These are phyloP conservation scores for Retiboletus flavoniger DNA, from an alignment of 1,284 basidiomycete genomes.

Conservation along the genomic window DNA sequence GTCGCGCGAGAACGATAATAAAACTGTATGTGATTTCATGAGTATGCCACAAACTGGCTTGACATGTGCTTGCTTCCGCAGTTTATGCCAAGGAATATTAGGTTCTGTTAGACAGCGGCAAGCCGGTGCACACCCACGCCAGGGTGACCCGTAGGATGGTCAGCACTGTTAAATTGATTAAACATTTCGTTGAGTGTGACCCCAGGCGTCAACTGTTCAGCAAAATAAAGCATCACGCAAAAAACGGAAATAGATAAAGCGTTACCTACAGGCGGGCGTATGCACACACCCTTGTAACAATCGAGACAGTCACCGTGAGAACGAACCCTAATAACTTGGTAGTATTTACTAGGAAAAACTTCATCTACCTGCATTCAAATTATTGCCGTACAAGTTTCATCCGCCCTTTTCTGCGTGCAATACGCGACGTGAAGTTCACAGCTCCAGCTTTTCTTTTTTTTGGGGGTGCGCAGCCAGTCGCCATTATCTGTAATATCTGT, in stretches of 20 bases:
- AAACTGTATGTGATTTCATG: not conserved
- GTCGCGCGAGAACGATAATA: not conserved
- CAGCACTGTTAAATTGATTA: not conserved
- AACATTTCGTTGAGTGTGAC: constrained; percentile 9
- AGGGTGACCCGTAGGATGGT: not conserved
- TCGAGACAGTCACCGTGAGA: constrained; percentile 14
- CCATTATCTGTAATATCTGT: constrained; percentile 4
- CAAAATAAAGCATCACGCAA: not conserved
- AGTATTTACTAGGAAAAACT: not conserved
- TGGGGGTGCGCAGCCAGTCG: constrained; percentile 10
- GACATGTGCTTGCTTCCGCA: not conserved
- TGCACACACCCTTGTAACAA: no score
- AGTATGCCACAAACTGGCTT: not conserved
- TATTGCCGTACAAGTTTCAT: constrained; percentile 7
- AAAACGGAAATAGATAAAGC: constrained; percentile 1
- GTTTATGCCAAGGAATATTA: not conserved
- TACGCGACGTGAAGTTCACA: constrained; percentile 11
- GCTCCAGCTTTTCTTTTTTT: constrained; percentile 17
- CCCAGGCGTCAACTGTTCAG: not conserved
- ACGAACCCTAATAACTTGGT: not conserved
- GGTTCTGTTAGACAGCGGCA: not conserved
- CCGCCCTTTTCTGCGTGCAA: not conserved
- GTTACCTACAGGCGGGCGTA: no score
- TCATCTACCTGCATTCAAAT: constrained; percentile 1
- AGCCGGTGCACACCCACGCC: constrained; percentile 7